These are phyloP conservation scores for Candida pseudofarinosa DNA, from an alignment of 805 yeast genomes.

Conservation along the genomic window DNA sequence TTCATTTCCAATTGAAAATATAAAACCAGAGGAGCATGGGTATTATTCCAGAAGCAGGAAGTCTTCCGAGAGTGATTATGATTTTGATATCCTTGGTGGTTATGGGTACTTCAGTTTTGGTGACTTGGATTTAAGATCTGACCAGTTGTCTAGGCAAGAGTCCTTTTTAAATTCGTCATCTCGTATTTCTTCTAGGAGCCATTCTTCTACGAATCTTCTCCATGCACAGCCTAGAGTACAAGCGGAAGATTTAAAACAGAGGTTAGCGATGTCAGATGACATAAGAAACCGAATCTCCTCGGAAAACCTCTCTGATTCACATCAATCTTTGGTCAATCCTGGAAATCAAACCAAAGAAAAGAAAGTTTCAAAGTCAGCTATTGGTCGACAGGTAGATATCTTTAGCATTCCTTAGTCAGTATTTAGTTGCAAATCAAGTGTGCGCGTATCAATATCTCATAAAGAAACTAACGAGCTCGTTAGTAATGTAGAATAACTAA, in stretches of 20 bases:
- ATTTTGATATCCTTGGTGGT: slow-evolving; percentile 60
- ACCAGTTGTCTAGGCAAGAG: slow-evolving; percentile 25
- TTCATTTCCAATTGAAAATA: slow-evolving; percentile 13
- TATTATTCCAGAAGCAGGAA: neutral
- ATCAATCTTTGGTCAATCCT: neutral
- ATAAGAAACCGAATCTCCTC: slow-evolving; percentile 32
- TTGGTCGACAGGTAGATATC: slow-evolving; percentile 15
- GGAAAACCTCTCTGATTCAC: neutral
- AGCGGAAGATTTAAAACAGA: slow-evolving; percentile 22
- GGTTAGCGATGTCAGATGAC: slow-evolving; percentile 31
- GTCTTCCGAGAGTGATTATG: slow-evolving; percentile 5
- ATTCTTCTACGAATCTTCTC: slow-evolving; percentile 26
- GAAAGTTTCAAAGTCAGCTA: slow-evolving; percentile 9
- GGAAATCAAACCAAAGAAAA: neutral
- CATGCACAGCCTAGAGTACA: slow-evolving; percentile 4
- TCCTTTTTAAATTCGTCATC: slow-evolving; percentile 25
- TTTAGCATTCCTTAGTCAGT: slow-evolving; percentile 2
- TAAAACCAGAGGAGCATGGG: slow-evolving; percentile 5
- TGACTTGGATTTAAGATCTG: slow-evolving; percentile 55
- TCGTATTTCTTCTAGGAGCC: slow-evolving; percentile 24
- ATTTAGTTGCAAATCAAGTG: slow-evolving; percentile 2
- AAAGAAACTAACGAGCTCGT: slow-evolving; percentile 1
- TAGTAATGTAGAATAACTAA: neutral
- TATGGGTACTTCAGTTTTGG: slow-evolving; percentile 83
- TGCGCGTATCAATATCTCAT: slow-evolving; percentile 1